Conservation (phyloP, 257 asterid genomes). For the Solanum boliviense region DNA sequence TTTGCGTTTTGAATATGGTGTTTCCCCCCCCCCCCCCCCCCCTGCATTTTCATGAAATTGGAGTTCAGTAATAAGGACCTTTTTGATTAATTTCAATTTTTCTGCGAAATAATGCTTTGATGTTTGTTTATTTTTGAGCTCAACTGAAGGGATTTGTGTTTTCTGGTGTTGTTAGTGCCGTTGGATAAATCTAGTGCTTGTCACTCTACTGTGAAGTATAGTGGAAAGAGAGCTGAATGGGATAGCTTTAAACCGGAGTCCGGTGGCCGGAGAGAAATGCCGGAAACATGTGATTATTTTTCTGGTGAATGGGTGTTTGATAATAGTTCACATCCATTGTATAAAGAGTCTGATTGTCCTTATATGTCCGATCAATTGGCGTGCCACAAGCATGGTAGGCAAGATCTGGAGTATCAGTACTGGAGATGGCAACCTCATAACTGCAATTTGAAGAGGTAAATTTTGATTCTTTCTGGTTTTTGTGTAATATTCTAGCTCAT, state of each 20-base stretch:
- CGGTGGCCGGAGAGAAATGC: constrained; percentile 15
- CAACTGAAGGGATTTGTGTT: neutral
- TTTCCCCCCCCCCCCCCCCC: fast-evolving
- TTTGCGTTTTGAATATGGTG: neutral
- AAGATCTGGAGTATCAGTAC: constrained; percentile 44
- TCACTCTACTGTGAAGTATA: constrained; percentile 50
- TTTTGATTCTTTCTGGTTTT: neutral
- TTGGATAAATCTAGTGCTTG: constrained; percentile 57
- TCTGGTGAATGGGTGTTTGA: constrained; percentile 85
- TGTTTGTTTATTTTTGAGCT: neutral
- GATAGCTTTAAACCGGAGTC: constrained; percentile 10
- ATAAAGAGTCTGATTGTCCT: constrained; percentile 61
- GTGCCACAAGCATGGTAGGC: constrained; percentile 70
- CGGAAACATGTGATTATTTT: constrained; percentile 48
- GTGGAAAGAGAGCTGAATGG: constrained; percentile 50
- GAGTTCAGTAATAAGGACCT: neutral
- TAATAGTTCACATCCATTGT: constrained; percentile 56
- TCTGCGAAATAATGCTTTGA: neutral
- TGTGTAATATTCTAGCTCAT: neutral
- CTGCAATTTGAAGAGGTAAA: constrained; percentile 45
- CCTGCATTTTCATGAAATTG: constrained; percentile 3
- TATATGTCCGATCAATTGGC: constrained; percentile 93
- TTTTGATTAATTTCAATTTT: neutral
- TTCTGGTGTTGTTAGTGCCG: constrained; percentile 16
- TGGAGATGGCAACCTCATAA: constrained; percentile 91